Conservation (phyloP, 495 filamentous ascomycete species). For the Cercophora scortea region DNA sequence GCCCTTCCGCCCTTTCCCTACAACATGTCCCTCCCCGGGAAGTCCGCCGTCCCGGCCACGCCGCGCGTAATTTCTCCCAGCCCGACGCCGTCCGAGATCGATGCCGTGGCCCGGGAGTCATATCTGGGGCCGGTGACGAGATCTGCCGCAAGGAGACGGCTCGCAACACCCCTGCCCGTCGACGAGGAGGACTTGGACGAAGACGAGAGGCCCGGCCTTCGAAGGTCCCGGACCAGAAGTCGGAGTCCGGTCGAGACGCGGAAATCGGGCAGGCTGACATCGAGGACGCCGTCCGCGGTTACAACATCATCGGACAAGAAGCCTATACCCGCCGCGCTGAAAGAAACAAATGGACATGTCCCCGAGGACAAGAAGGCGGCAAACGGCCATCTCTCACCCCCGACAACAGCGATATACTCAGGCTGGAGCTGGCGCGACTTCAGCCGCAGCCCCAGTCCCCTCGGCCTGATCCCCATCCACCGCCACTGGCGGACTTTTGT, state of each 20-base stretch:
- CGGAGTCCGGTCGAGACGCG: constrained; percentile 44
- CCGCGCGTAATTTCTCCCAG: constrained; percentile 67
- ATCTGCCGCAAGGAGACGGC: constrained; percentile 50
- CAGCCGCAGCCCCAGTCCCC: constrained; percentile 79
- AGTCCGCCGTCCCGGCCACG: constrained; percentile 48
- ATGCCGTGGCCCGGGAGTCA: constrained; percentile 35
- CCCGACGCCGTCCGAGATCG: constrained; percentile 53
- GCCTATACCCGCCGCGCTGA: neutral
- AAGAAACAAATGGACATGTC: constrained; percentile 6
- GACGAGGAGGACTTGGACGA: constrained; percentile 30
- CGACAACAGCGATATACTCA: constrained; percentile 52
- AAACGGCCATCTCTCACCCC: constrained; percentile 13
- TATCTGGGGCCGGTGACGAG: constrained; percentile 59
- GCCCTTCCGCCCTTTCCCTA: constrained; percentile 39
- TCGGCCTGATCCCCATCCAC: constrained; percentile 94
- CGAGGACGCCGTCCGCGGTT: constrained; percentile 13
- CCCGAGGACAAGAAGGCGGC: constrained; percentile 14
- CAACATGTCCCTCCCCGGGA: constrained; percentile 30
- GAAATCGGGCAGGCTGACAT: constrained; percentile 39
- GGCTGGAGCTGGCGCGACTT: constrained; percentile 69
- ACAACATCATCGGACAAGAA: neutral
- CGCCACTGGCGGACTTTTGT: constrained; percentile 62
- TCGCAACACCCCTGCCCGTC: constrained; percentile 31
- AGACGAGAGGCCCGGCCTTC: constrained; percentile 29
- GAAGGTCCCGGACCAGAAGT: constrained; percentile 40